Conservation (phyloP, 192 early-diverging fungal species). For the Gaertneriomyces sp. region DNA sequence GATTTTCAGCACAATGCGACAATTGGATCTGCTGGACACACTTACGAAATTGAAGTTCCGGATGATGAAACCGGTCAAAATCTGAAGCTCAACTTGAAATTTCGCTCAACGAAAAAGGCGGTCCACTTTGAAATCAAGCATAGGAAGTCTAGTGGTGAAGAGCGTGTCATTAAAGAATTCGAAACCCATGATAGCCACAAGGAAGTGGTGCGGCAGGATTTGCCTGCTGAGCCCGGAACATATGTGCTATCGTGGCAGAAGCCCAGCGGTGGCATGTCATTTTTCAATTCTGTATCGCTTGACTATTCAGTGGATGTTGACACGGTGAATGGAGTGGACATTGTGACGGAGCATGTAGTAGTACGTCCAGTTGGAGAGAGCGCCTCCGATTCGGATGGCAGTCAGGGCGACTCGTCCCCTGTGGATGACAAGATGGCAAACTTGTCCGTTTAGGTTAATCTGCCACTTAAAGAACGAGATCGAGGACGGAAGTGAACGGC, state of each 20-base stretch:
- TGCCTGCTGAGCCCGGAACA: slow-evolving; percentile 21
- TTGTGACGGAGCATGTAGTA: slow-evolving; percentile 4
- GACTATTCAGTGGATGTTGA: slow-evolving; percentile 23
- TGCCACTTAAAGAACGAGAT: no score
- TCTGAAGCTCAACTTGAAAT: slow-evolving; percentile 22
- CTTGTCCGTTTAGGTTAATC: no score
- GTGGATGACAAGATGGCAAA: no score
- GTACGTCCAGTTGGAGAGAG: neutral
- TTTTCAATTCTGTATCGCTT: slow-evolving; percentile 19
- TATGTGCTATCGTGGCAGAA: slow-evolving; percentile 31
- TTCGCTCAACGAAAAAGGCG: slow-evolving; percentile 20
- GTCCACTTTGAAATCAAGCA: slow-evolving; percentile 32
- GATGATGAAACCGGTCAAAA: slow-evolving; percentile 6
- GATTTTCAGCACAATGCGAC: slow-evolving; percentile 17
- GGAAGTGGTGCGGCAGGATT: slow-evolving; percentile 2
- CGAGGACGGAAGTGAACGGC: no score
- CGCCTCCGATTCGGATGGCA: no score
- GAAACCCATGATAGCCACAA: slow-evolving; percentile 27
- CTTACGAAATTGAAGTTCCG: slow-evolving; percentile 24
- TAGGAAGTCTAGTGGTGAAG: slow-evolving; percentile 14
- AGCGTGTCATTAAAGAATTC: slow-evolving; percentile 12
- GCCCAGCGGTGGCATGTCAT: slow-evolving; percentile 19
- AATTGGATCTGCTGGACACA: slow-evolving; percentile 11
- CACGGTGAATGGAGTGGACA: neutral
- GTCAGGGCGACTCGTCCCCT: no score